Conservation (phyloP, 208 protist species). For the Borovskyia barvae region DNA sequence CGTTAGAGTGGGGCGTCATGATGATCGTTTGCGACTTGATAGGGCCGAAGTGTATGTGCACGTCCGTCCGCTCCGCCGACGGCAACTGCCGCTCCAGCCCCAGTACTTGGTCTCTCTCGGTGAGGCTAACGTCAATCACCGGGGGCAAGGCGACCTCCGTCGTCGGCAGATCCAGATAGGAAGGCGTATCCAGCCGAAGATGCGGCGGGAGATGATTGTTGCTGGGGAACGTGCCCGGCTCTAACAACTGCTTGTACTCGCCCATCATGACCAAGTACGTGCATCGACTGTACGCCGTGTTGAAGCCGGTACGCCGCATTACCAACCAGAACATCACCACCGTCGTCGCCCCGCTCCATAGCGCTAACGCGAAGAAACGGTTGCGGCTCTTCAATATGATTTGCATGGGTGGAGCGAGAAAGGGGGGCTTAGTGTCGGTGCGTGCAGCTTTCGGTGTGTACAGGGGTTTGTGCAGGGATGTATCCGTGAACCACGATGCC, state of each 20-base stretch:
- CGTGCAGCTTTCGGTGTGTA: no score
- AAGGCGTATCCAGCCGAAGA: constrained; percentile 70
- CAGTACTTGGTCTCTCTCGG: constrained; percentile 54
- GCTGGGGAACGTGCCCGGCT: constrained; percentile 66
- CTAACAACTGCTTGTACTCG: constrained; percentile 79
- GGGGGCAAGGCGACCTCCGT: constrained; percentile 84
- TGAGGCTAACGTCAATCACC: constrained; percentile 62
- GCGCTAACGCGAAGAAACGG: constrained; percentile 55
- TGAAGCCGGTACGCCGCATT: constrained; percentile 78
- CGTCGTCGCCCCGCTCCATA: constrained; percentile 60
- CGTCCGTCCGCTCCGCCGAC: constrained; percentile 54
- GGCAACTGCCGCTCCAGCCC: constrained; percentile 57
- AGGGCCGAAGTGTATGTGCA: constrained; percentile 76
- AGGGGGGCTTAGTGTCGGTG: no score
- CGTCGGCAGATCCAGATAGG: constrained; percentile 70
- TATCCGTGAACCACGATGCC: no score
- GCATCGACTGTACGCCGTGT: constrained; percentile 75
- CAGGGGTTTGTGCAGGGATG: no score
- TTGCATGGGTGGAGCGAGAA: constrained; percentile 38
- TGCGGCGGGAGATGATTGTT: constrained; percentile 78
- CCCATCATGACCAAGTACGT: constrained; percentile 81
- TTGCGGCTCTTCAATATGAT: constrained; percentile 71
- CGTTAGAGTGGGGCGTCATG: constrained; percentile 62
- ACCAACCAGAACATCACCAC: constrained; percentile 79
- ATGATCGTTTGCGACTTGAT: constrained; percentile 74